Conservation (phyloP, 345 rosid species). For the Salix arbutifolia region DNA sequence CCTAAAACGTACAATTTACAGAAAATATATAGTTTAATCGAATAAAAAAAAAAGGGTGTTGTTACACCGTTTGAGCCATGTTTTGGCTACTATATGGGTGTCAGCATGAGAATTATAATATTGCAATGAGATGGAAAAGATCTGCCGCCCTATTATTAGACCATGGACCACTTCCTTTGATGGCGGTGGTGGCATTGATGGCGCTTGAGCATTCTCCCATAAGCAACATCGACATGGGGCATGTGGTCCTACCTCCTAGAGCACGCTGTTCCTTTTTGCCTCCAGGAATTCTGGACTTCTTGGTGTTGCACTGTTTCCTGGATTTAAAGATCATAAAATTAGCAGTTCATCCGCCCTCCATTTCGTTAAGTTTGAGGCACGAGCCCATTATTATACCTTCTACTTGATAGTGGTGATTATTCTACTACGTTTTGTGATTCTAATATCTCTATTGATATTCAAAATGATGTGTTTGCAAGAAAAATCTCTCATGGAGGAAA, state of each 20-base stretch:
- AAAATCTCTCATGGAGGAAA: background rate
- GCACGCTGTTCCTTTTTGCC: background rate
- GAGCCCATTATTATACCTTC: background rate
- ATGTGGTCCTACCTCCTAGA: background rate
- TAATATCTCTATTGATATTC: background rate
- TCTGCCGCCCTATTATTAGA: constrained; percentile 14
- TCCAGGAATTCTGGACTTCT: background rate
- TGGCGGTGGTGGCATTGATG: background rate
- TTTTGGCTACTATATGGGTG: background rate
- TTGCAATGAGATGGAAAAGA: constrained; percentile 10
- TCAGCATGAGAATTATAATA: background rate
- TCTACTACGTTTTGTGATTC: background rate
- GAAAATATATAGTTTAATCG: no score
- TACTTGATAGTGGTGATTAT: background rate
- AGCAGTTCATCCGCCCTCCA: background rate
- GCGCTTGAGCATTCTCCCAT: constrained; percentile 1
- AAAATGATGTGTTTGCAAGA: background rate
- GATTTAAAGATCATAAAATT: background rate
- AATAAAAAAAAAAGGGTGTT: background rate
- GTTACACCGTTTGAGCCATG: background rate
- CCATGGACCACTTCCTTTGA: background rate
- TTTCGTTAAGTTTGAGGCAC: background rate
- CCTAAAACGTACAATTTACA: no score
- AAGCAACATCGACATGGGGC: constrained; percentile 7
- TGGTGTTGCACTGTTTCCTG: constrained; percentile 6